Evolutionary conservation across 2,329 filamentous ascomycete genomes (phyloP).

Genomic region (Epichloe aotearoae): DNA sequence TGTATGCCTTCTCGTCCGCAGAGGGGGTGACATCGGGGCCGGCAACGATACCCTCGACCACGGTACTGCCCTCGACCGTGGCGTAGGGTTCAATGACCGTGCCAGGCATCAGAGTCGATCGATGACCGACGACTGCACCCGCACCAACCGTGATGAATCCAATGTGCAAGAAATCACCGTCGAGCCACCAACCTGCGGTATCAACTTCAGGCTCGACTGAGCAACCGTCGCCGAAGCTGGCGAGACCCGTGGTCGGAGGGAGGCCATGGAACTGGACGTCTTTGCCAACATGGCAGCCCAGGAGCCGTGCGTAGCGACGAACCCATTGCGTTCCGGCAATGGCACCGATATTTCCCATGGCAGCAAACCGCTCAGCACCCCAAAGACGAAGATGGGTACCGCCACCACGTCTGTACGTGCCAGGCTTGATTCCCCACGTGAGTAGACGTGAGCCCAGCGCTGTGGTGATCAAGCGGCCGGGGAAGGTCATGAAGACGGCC

Average conservation of each 20-base stretch:
- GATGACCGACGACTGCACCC: conserved; percentile 9
- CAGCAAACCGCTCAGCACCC: conserved; percentile 8
- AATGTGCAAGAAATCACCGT: conserved; percentile 11
- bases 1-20: not conserved
- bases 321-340: conserved; percentile 10
- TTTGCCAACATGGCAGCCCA: conserved; percentile 10
- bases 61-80: conserved; percentile 7
- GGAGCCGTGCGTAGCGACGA: conserved; percentile 8
- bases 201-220: conserved; percentile 12
- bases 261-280: conserved; percentile 10
- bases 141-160: conserved; percentile 8
- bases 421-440: conserved; percentile 8
- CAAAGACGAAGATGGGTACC: conserved; percentile 9
- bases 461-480: conserved; percentile 9
- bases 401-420: conserved; percentile 9
- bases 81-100: conserved; percentile 9
- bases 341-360: conserved; percentile 2
- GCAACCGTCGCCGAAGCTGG: conserved; percentile 9
- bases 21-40: conserved; percentile 1
- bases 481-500: conserved; percentile 7
- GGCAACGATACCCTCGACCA: conserved; percentile 6
- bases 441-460: conserved; percentile 5
- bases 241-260: conserved; percentile 9
- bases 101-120: conserved; percentile 9
- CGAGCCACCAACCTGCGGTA: conserved; percentile 11